Conservation (phyloP, 179 eudicot species). For the Carnegiea gigantea region DNA sequence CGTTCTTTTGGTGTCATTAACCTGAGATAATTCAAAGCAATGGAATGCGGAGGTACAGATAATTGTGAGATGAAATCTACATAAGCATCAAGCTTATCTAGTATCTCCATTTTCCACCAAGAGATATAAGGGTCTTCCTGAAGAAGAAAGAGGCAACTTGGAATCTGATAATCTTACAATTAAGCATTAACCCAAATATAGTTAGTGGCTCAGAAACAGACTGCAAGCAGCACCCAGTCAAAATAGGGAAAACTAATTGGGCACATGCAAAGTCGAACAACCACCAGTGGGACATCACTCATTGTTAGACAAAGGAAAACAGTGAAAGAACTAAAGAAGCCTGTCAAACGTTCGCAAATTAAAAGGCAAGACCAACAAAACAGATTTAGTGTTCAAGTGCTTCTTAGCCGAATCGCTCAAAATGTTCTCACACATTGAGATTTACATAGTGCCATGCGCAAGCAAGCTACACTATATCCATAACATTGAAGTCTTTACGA, state of each 20-base stretch:
- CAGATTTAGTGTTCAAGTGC: not conserved
- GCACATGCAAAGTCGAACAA: not conserved
- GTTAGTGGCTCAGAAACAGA: not conserved
- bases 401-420: not conserved
- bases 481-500: not conserved
- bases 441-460: not conserved
- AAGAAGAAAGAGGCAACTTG: too few species aligned
- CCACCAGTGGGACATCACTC: not conserved
- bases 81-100: too few species aligned
- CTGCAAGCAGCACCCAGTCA: not conserved
- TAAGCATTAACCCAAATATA: too few species aligned
- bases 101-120: too few species aligned
- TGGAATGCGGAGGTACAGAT: not conserved
- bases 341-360: too few species aligned
- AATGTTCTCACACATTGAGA: not conserved
- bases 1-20: not conserved
- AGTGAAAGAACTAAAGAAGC: too few species aligned
- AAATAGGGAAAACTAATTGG: too few species aligned
- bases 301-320: too few species aligned
- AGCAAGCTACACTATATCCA: not conserved
- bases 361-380: too few species aligned
- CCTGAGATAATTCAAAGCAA: not conserved
- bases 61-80: not conserved
- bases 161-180: too few species aligned
- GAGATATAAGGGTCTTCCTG: too few species aligned